Evolutionary conservation across 352 stramenopile genomes (phyloP), one percentile per base, ranked within the genome.

Genomic region (Bremia lactucae): DNA sequence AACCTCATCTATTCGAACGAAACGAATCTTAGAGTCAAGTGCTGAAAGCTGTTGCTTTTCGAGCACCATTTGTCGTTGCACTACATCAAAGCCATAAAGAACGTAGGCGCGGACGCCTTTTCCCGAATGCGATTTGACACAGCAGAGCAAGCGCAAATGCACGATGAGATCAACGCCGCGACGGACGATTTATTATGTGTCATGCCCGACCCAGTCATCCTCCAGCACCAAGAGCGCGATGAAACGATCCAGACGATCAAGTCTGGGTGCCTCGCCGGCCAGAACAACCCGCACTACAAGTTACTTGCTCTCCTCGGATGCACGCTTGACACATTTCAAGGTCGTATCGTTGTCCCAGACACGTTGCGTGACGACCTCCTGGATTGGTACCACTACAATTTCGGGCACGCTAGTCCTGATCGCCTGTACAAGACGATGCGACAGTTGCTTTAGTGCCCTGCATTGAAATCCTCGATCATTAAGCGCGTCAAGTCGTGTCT

Each of bases 1-100:
- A 45, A 46, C 25, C 6, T 52, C 4, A 40, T 52, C 11, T 52
- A 42, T 14, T 22, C 36, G 3, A 25, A 11, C 0, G 39, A 47
- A 4, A 55, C 28, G 7, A 46, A 24, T 5, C 36, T 49, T 3
- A 10, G 34, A 4, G 40, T 55, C 8, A 55, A 49, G 6, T 10
- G 39, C 2, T 42, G 25, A 28, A 49, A 46, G 2, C 15, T 45
- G 1, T 29, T 46, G 19, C 10, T 55, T 13, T 44, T 19, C 0
- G 34, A 55, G 15, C 46, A 49, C 15, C 14, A 22, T 1, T 10
- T 41, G 4, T 6, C 24, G 10, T 29, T 29, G 10, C 24, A 29
- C 24, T 29, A 29, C 24, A 29, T 29, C 10, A 6, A 10, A 10
- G 24, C 6, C 6, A 10, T 10, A 10, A 29, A 29, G 24, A 29